Conservation (phyloP, 768 basidiomycete genomes). For the Mycena maculata region DNA sequence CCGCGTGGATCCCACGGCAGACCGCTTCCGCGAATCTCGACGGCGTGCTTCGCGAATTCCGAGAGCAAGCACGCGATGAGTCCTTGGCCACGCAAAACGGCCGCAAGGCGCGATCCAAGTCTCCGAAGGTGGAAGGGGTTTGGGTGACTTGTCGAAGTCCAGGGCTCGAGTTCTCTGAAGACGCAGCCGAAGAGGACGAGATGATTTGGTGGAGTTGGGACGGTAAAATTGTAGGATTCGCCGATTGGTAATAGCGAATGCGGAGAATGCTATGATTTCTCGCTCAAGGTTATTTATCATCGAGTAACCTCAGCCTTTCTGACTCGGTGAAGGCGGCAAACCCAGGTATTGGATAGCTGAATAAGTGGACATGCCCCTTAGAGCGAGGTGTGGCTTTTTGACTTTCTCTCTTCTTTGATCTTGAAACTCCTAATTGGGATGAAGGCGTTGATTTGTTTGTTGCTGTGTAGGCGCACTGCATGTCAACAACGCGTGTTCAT, state of each 20-base stretch:
- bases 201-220: slow-evolving; percentile 77
- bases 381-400: too few species aligned
- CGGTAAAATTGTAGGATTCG: slow-evolving; percentile 63
- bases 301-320: too few species aligned
- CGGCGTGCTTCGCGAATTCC: slow-evolving; percentile 52
- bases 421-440: slow-evolving; percentile 7
- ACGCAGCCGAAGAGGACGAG: slow-evolving; percentile 48
- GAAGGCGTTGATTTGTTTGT: slow-evolving; percentile 3
- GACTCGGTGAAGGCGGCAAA: too few species aligned
- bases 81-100: not conserved
- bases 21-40: slow-evolving; percentile 54
- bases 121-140: slow-evolving; percentile 56
- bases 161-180: slow-evolving; percentile 31
- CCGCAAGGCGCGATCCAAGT: slow-evolving; percentile 36
- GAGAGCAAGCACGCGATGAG: slow-evolving; percentile 45
- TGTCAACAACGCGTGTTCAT: too few species aligned
- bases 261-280: too few species aligned
- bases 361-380: too few species aligned
- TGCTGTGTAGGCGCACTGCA: not conserved
- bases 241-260: slow-evolving; percentile 58
- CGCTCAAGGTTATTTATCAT: too few species aligned
- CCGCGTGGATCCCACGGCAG: slow-evolving; percentile 50
- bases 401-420: too few species aligned
- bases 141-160: slow-evolving; percentile 55
- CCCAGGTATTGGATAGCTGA: too few species aligned